A percentile compares a stretch with the other conserved stretches of the same genome.
Evolutionary conservation across 208 protist genomes (phyloP).

Genomic region (Tritrichomonas foetus): DNA sequence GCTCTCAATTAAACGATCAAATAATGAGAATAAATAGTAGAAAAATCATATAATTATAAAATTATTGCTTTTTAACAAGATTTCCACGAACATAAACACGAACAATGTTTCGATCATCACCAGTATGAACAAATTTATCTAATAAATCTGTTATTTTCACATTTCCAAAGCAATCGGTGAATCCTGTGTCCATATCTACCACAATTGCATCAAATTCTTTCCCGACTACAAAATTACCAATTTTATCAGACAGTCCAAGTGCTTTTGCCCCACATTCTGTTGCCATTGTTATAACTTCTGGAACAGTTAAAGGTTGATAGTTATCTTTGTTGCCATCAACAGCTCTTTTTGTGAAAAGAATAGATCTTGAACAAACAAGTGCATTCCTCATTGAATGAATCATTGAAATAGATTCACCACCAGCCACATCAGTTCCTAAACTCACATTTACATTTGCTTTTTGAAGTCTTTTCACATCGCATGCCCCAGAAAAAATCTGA

Average conservation of each 20-base stretch:
- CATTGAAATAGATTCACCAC: constrained; percentile 72
- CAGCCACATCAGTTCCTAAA: constrained; percentile 81
- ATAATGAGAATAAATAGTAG: neutral
- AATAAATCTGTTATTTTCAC: neutral
- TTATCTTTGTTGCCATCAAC: neutral
- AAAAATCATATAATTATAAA: neutral
- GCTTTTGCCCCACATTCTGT: constrained; percentile 72
- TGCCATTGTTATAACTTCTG: constrained; percentile 66
- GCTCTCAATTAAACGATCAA: neutral
- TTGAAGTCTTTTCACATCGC: neutral
- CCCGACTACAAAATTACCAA: constrained; percentile 71
- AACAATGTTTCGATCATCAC: constrained; percentile 43
- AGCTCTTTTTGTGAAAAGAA: neutral
- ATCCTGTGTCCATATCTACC: constrained; percentile 17
- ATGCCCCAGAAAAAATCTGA: constrained; percentile 68
- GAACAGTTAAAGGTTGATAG: constrained; percentile 10
- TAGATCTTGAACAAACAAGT: constrained; percentile 60
- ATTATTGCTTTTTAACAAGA: neutral
- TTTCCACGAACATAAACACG: constrained; percentile 42
- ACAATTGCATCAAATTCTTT: constrained; percentile 72
- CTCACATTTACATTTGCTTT: constrained; percentile 67
- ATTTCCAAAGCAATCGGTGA: neutral
- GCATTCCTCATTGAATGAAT: constrained; percentile 70
- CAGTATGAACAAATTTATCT: constrained; percentile 38
- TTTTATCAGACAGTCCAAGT: constrained; percentile 66